Base-by-base conservation (phyloP, 2,329 filamentous ascomycete species). In the Fusarium albidum region DNA sequence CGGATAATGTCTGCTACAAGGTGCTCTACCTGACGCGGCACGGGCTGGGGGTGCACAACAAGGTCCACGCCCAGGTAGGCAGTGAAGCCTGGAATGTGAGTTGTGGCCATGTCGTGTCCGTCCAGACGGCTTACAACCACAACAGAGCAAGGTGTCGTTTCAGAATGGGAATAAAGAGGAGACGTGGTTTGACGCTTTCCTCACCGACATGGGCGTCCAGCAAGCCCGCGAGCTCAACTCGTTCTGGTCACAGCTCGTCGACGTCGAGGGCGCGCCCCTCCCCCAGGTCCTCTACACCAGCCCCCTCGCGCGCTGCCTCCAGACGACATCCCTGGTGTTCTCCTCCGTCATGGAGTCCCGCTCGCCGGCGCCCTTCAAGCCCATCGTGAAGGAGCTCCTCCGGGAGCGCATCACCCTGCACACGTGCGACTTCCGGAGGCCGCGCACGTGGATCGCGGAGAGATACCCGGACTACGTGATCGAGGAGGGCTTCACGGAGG, bases 371-470 rank as follows among this genome's bases (percentile, higher is more conserved):
- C 72, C 74, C 0, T 84, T 84, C 55, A 71, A 68, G 6, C 83
- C 83, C 0, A 70, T 77, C 2, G 70, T 88, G 63, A 86, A 85
- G 65, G 85, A 88, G 52, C 67, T 79, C 5, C 73, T 87, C 12
- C 76, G 86, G 15, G 85, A 89, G 67, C 79, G 81, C 3, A 77
- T 85, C 51, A 84, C 82, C 9, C 75, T 80, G 47, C 85, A 88
- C 66, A 87, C 84, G 0, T 88, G 85, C 66, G 84, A 88, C 67
- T 77, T 81, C 13, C 76, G 85, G 13, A 78, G 78, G 42, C 68
- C 73, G 8, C 75, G 73, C 35, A 72, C 76, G 0, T 79, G 74
- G 65, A 84, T 88, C 55, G 69, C 69, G 2, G 55, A 72, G 12
- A 71, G 75, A 27, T 86, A 81, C 55, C 83, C 83, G 0, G 66